Conservation (phyloP, 2,329 filamentous ascomycete genomes). For the Colletotrichum gloeosporioides region DNA sequence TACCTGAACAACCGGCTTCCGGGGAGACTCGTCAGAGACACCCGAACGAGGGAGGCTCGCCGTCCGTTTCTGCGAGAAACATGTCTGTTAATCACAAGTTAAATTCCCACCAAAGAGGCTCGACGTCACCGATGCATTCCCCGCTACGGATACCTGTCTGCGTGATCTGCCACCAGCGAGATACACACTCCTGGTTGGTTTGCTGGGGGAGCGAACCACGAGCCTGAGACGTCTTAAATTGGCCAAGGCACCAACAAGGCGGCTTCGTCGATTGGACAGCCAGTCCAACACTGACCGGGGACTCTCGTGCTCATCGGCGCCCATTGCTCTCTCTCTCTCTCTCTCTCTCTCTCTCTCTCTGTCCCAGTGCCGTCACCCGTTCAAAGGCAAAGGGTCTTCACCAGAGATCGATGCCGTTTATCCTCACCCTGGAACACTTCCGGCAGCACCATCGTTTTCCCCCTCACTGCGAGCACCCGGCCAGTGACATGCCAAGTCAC, state of each 20-base stretch:
- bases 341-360: not conserved
- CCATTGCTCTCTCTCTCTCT: not conserved
- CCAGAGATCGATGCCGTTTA: not conserved
- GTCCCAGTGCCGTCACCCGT: not conserved
- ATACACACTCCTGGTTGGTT: not conserved
- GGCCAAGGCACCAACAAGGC: not conserved
- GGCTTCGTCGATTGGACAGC: not conserved
- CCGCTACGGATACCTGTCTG: not conserved
- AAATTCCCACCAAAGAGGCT: not conserved
- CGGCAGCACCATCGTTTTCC: slow-evolving; percentile 8
- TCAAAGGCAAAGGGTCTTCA: not conserved
- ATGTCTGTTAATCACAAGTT: not conserved
- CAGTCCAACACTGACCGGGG: not conserved
- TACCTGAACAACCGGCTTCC: slow-evolving; percentile 3
- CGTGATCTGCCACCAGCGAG: slow-evolving; percentile 2
- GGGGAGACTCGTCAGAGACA: not conserved
- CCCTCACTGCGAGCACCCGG: not conserved
- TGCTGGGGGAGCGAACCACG: not conserved
- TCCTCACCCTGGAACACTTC: slow-evolving; percentile 6
- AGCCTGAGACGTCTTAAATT: slow-evolving; percentile 19
- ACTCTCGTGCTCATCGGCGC: not conserved
- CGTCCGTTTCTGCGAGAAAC: not conserved
- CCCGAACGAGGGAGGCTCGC: not conserved
- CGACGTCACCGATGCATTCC: slow-evolving; percentile 6
- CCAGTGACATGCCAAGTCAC: not conserved